phyloP scores from a whole-genome alignment of 169 alveolate species.

The Miamiensis avidus region DNA sequence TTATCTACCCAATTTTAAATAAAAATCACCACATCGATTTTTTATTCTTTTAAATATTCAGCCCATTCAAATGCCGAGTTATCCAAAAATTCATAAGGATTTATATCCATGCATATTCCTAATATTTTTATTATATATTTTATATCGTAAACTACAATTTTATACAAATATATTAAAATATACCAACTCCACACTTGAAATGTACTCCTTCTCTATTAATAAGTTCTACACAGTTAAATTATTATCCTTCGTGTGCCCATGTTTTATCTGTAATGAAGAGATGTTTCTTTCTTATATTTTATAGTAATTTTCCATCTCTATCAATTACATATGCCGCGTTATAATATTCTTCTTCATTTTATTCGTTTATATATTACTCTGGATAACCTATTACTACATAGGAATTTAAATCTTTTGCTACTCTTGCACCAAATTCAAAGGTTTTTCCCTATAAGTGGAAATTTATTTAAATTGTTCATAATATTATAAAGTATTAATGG shows the following conservation, averaged over 20 bases:
- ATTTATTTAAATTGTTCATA: background rate
- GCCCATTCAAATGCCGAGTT: constrained; percentile 58
- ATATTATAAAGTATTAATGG: too few species aligned
- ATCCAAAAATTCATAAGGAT: constrained; percentile 58
- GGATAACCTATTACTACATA: constrained; percentile 62
- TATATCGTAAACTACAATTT: background rate
- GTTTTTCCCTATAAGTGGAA: constrained; percentile 21
- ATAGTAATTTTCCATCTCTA: constrained; percentile 56
- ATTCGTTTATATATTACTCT: constrained; percentile 23
- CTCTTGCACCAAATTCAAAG: constrained; percentile 53
- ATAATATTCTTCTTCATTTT: constrained; percentile 48
- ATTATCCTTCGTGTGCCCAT: constrained; percentile 68
- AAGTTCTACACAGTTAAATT: constrained; percentile 49
- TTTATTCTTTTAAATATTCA: constrained; percentile 45
- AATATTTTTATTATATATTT: too few species aligned
- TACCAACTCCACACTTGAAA: constrained; percentile 61
- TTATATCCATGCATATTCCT: constrained; percentile 67
- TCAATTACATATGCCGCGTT: constrained; percentile 56
- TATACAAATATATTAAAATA: too few species aligned
- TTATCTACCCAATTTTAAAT: constrained; percentile 61
- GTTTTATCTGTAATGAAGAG: constrained; percentile 61
- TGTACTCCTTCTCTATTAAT: constrained; percentile 26
- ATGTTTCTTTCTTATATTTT: constrained; percentile 56
- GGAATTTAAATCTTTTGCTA: constrained; percentile 50
- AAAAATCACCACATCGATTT: constrained; percentile 58